These are phyloP conservation scores for Alnus rubra DNA, from an alignment of 306 rosid genomes.

Conservation along the genomic window DNA sequence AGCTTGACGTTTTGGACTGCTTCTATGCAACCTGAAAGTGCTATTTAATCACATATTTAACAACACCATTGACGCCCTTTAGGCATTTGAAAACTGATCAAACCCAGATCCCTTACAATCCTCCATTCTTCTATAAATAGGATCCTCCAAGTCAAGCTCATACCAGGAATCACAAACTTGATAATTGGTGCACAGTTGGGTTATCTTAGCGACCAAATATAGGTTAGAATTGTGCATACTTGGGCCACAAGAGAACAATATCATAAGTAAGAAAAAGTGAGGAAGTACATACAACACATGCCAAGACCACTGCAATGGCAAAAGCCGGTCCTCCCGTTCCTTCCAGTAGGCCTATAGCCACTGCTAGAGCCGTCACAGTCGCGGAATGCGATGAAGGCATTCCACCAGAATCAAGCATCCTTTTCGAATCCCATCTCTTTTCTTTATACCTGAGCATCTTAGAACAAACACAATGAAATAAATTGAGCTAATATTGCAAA, in stretches of 20 bases:
- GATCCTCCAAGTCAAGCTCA: slow-evolving; percentile 7
- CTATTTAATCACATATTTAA: not conserved
- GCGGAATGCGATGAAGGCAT: slow-evolving; percentile 97
- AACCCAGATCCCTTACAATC: not conserved
- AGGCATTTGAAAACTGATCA: not conserved
- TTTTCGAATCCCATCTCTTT: slow-evolving; percentile 84
- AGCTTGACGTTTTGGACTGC: not conserved
- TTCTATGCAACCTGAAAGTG: not conserved
- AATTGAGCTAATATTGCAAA: slow-evolving; percentile 21
- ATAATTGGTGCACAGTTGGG: not conserved
- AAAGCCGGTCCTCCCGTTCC: slow-evolving; percentile 75
- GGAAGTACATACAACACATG: slow-evolving; percentile 69
- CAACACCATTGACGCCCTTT: not conserved
- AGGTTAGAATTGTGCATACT: not conserved
- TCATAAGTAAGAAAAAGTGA: not conserved
- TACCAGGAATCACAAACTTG: not conserved
- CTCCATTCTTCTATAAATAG: slow-evolving; percentile 7
- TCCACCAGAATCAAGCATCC: slow-evolving; percentile 85
- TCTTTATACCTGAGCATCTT: slow-evolving; percentile 79
- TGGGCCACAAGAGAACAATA: not conserved
- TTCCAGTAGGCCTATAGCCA: slow-evolving; percentile 68
- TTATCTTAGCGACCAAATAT: not conserved
- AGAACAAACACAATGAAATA: slow-evolving; percentile 32
- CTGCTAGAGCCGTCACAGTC: slow-evolving; percentile 71
- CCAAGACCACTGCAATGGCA: slow-evolving; percentile 73